phyloP scores from a whole-genome alignment of 2,329 filamentous ascomycete genomes.

The Diaporthe helianthi region DNA sequence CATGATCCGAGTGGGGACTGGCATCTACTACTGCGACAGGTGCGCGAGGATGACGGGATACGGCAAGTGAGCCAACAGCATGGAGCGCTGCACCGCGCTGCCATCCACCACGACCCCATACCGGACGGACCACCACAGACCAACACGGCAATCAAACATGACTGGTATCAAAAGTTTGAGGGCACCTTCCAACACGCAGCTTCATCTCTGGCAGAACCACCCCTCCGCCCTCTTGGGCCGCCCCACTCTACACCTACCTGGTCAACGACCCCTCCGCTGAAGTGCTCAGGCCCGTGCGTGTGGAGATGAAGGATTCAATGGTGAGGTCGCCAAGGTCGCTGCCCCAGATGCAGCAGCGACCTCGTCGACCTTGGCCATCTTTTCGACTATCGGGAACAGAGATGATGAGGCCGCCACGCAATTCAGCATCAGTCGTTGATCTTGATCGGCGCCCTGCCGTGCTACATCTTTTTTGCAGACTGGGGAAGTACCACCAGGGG shows the following conservation, averaged over 20 bases:
- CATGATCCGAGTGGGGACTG: slow-evolving; percentile 70
- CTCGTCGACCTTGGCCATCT: background rate
- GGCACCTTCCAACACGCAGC: background rate
- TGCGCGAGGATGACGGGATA: slow-evolving; percentile 71
- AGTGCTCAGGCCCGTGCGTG: slow-evolving; percentile 16
- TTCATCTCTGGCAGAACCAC: slow-evolving; percentile 4
- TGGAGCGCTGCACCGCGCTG: background rate
- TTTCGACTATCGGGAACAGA: background rate
- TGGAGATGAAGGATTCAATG: slow-evolving; percentile 17
- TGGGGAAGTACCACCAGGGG: background rate
- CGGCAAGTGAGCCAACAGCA: slow-evolving; percentile 53
- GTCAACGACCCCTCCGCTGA: slow-evolving; percentile 12
- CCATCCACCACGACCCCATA: background rate
- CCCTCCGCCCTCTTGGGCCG: slow-evolving; percentile 9
- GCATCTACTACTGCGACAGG: slow-evolving; percentile 70
- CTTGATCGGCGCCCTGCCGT: background rate
- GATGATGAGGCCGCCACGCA: background rate
- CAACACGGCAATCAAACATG: background rate
- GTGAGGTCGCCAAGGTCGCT: slow-evolving; percentile 12
- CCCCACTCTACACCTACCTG: slow-evolving; percentile 19
- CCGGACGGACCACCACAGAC: background rate
- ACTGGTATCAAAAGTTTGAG: background rate
- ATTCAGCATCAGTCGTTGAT: background rate
- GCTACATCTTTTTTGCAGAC: background rate
- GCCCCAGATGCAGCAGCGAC: background rate